phyloP scores from a whole-genome alignment of 164 flowering plant species.

The Houttuynia cordata region DNA sequence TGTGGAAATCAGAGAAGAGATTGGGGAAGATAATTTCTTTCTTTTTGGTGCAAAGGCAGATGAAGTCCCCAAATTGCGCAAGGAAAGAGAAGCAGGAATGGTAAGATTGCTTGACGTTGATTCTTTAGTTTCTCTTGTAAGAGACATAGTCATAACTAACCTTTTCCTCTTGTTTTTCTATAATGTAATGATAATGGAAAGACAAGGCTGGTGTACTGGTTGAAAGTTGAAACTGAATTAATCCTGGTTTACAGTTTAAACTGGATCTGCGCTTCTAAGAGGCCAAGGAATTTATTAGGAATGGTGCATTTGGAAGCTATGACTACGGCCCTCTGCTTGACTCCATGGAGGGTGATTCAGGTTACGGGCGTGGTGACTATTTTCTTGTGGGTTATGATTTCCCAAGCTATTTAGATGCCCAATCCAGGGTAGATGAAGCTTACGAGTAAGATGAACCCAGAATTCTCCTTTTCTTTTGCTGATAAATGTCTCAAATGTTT shows the following conservation, averaged over 20 bases:
- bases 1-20: slow-evolving; percentile 92
- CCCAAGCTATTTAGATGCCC: slow-evolving; percentile 88
- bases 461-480: slow-evolving; percentile 1
- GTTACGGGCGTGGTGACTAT: slow-evolving; percentile 94
- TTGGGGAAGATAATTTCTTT: slow-evolving; percentile 87
- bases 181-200: background rate
- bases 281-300: slow-evolving; percentile 73
- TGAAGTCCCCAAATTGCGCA: slow-evolving; percentile 75
- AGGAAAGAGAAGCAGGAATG: slow-evolving; percentile 88
- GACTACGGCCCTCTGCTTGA: slow-evolving; percentile 92
- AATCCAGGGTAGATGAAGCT: slow-evolving; percentile 78
- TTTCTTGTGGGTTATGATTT: slow-evolving; percentile 95
- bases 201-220: background rate
- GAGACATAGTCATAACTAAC: background rate
- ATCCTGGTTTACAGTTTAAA: slow-evolving; percentile 45
- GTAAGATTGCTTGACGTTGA: slow-evolving; percentile 19
- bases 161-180: no score
- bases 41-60: slow-evolving; percentile 94
- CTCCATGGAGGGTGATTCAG: slow-evolving; percentile 85
- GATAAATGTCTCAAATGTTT: background rate
- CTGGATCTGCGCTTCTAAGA: slow-evolving; percentile 95
- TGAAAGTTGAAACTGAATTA: background rate
- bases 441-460: slow-evolving; percentile 66
- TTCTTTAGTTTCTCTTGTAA: background rate
- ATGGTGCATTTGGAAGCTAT: slow-evolving; percentile 86